phyloP scores from a whole-genome alignment of 2,329 filamentous ascomycete genomes.

The Didymella keratinophila region DNA sequence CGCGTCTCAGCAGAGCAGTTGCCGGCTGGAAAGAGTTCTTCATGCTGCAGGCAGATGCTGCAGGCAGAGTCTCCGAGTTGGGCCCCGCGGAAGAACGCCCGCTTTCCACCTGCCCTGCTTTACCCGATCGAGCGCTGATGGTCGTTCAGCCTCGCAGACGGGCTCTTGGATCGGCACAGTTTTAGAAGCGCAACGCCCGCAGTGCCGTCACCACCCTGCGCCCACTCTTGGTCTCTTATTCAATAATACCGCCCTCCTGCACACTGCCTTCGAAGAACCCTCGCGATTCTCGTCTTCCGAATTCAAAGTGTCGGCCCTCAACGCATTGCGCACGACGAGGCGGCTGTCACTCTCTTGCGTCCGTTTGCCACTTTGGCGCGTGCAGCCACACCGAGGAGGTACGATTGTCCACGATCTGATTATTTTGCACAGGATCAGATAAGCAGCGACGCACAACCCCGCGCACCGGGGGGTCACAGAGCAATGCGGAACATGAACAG shows the following conservation, averaged over 20 bases:
- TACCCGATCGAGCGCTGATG: constrained; percentile 17
- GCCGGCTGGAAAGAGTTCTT: constrained; percentile 13
- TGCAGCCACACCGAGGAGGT: constrained; percentile 20
- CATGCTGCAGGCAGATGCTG: too few species aligned
- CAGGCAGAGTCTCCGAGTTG: not conserved
- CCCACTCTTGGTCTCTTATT: constrained; percentile 7
- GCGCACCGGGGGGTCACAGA: constrained; percentile 15
- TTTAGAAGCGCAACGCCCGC: constrained; percentile 19
- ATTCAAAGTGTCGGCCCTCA: constrained; percentile 21
- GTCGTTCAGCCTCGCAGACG: constrained; percentile 20
- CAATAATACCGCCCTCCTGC: not conserved
- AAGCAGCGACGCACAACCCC: constrained; percentile 17
- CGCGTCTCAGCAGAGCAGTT: not conserved
- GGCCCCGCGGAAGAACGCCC: constrained; percentile 13
- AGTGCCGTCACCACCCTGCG: constrained; percentile 20
- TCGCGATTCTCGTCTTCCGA: not conserved
- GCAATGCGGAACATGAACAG: constrained; percentile 2
- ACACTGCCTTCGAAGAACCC: not conserved
- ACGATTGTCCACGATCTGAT: constrained; percentile 25
- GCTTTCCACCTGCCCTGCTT: constrained; percentile 12
- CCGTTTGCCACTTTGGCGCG: constrained; percentile 20
- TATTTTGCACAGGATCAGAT: constrained; percentile 17
- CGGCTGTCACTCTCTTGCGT: constrained; percentile 21
- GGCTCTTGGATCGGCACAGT: constrained; percentile 18
- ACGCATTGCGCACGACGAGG: constrained; percentile 19